Evolutionary conservation across 23 red algal species (phyloP), one percentile per base, ranked within the genome.

Genomic region (Cyanidioschyzon merolae): DNA sequence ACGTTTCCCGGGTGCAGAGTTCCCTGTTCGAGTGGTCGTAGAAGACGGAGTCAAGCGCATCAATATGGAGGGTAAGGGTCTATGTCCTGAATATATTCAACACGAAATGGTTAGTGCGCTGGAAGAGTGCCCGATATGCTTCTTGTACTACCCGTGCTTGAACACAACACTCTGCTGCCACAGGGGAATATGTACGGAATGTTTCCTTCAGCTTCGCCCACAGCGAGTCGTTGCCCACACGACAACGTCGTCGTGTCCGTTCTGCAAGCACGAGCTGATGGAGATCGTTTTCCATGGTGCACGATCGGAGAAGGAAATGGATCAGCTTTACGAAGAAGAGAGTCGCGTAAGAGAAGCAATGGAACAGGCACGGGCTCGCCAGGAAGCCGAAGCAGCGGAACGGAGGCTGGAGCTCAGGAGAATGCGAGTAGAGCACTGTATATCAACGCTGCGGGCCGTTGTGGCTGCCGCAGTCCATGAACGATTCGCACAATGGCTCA

Each of bases 91-190:
- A 3, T 71, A 71, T 32, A 27, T 71, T 3, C 29, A 71, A 3
- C n/a, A 25, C 12, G n/a, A 32, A 35, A 3, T 3, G 3, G 32
- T 71, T 7, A 71, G 63, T 35, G 63, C 29, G 12, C 63, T 71
- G 12, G 87, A 89, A 37, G 87, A 89, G 75, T 83, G 87, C 40
- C 87, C 87, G 31, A 89, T 89, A 40, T 89, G 80, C 41, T 84
- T 89, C 76, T 74, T 89, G 29, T 67, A 80, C 3, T 89, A 89
- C 75, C 87, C 87, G n/a, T 80, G 78, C 30, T 77, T 89, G 50
- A 89, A 89, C 80, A 57, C 77, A 18, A 82, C 74, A 21, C 37
- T 41, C 1, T 89, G 87, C 34, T 89, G 79, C 39, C 54, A 34
- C 0, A 74, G 75, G 16, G 79, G 87, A 38, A 67, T 89, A 15